Conservation (phyloP, 257 asterid species). For the Agastache rugosa region DNA sequence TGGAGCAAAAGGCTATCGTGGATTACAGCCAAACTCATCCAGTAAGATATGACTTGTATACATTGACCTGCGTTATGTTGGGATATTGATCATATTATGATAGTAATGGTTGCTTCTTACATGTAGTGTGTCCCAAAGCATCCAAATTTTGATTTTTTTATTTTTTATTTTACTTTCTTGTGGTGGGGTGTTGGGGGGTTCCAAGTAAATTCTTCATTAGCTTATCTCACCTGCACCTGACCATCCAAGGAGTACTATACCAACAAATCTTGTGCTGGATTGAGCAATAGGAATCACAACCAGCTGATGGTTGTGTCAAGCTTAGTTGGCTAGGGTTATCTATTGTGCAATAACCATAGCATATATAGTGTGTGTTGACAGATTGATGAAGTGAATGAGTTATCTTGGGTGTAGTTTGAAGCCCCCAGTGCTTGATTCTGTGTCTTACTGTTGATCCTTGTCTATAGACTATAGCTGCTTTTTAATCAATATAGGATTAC, state of each 20-base stretch:
- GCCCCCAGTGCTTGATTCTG: background rate
- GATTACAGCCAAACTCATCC: conserved; percentile 69
- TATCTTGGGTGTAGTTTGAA: background rate
- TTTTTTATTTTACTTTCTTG: background rate
- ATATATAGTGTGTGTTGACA: background rate
- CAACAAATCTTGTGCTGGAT: background rate
- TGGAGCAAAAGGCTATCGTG: conserved; percentile 87
- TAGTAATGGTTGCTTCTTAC: conserved; percentile 5
- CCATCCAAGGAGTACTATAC: background rate
- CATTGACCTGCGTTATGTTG: conserved; percentile 14
- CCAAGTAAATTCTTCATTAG: background rate
- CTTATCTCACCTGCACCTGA: background rate
- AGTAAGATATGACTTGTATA: conserved; percentile 56
- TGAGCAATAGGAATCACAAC: conserved; percentile 3
- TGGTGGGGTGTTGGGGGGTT: background rate
- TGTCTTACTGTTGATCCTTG: background rate
- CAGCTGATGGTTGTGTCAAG: background rate
- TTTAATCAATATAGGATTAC: background rate
- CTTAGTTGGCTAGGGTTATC: background rate
- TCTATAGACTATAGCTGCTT: background rate
- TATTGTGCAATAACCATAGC: background rate
- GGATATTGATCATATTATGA: conserved; percentile 16
- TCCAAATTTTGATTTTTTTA: background rate
- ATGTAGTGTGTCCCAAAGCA: background rate
- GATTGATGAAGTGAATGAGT: background rate